Percentiles rank a stretch among this genome's conserved stretches.
Evolutionary conservation across 2,329 filamentous ascomycete genomes (phyloP).

Genomic region (Albophoma yamanashiensis): DNA sequence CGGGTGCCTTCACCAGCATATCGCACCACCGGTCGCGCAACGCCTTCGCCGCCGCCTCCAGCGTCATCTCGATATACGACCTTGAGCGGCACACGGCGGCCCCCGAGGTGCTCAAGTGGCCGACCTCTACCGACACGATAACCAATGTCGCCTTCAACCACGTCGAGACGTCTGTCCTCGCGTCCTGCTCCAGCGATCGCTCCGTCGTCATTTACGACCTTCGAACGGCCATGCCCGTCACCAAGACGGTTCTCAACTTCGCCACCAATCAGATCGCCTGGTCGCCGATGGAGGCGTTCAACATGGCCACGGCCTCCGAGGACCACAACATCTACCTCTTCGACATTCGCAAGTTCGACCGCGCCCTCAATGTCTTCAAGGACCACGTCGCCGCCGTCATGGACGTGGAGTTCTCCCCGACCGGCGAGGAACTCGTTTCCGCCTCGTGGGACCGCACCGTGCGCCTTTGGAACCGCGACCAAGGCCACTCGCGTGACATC

Average conservation of each 20-base stretch:
- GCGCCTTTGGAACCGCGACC: conserved; percentile 69
- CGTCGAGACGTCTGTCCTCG: conserved; percentile 84
- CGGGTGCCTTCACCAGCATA: conserved; percentile 71
- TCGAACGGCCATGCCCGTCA: conserved; percentile 71
- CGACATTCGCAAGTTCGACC: conserved; percentile 83
- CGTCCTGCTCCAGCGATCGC: conserved; percentile 74
- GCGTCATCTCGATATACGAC: conserved; percentile 79
- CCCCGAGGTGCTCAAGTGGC: conserved; percentile 77
- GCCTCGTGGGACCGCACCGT: conserved; percentile 81
- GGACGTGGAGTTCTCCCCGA: conserved; percentile 92
- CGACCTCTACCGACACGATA: conserved; percentile 82
- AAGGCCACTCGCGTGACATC: conserved; percentile 80
- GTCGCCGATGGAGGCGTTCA: conserved; percentile 97
- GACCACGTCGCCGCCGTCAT: conserved; percentile 87
- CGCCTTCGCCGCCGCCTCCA: conserved; percentile 70
- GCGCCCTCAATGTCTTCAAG: conserved; percentile 80
- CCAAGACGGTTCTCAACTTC: conserved; percentile 72
- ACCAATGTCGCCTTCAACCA: conserved; percentile 84
- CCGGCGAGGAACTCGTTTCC: conserved; percentile 84
- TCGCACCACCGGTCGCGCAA: conserved; percentile 72
- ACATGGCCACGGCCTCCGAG: conserved; percentile 86
- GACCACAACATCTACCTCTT: conserved; percentile 86
- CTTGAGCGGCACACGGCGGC: conserved; percentile 70
- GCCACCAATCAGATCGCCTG: conserved; percentile 76
- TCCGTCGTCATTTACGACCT: conserved; percentile 87